Evolutionary conservation across 345 rosid genomes (phyloP).

Genomic region (Populus tremula): DNA sequence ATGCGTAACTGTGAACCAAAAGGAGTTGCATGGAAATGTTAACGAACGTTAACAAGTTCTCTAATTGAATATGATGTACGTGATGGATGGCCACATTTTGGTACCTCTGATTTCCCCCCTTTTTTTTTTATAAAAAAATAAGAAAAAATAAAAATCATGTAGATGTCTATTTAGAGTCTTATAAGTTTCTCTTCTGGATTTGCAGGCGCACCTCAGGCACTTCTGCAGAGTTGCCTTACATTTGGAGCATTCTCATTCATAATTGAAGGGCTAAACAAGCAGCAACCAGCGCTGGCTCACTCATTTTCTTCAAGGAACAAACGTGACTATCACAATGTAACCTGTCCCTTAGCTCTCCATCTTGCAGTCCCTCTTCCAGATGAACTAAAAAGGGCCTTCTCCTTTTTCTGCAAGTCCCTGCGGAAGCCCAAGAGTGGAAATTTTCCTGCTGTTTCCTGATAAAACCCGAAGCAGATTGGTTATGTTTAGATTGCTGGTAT

Average conservation of each 20-base stretch:
- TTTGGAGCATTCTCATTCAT: constrained; percentile 85
- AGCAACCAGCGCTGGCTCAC: constrained; percentile 76
- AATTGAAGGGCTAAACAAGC: constrained; percentile 72
- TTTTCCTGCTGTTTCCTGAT: constrained; percentile 28
- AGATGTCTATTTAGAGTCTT: constrained; percentile 2
- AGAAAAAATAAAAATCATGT: neutral
- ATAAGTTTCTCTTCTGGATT: neutral
- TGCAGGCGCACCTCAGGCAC: constrained; percentile 72
- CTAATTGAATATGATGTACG: neutral
- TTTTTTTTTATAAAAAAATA: too few species aligned
- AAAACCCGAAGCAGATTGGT: neutral
- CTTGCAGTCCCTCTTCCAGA: constrained; percentile 57
- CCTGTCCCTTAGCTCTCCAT: constrained; percentile 39
- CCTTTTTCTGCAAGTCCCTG: constrained; percentile 61
- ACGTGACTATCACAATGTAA: neutral
- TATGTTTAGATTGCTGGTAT: constrained; percentile 13
- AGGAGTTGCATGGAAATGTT: neutral
- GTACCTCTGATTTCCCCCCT: neutral
- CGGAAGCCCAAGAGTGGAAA: constrained; percentile 37
- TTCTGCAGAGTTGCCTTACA: constrained; percentile 73
- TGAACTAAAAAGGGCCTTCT: constrained; percentile 63
- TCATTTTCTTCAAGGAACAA: constrained; percentile 37
- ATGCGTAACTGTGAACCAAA: neutral
- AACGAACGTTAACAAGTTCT: neutral
- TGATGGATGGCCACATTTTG: neutral